Evolutionary conservation across 2,329 filamentous ascomycete genomes (phyloP).

Genomic region (Diplodia seriata): DNA sequence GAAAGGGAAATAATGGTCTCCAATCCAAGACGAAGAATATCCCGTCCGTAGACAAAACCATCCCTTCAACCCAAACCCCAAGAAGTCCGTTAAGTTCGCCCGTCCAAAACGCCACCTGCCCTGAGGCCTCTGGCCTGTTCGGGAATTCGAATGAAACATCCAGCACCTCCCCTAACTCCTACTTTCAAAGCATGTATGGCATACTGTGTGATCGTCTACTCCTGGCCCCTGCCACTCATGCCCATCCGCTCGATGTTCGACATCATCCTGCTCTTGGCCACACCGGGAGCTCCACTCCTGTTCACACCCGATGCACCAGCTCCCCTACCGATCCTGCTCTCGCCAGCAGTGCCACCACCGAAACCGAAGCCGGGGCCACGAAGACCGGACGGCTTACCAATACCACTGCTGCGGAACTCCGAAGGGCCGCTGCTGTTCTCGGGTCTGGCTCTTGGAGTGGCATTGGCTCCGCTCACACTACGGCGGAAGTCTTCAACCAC

Average conservation of each 20-base stretch:
- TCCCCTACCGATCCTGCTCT: conserved; percentile 38
- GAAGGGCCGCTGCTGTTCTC: conserved; percentile 13
- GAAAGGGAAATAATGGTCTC: neutral
- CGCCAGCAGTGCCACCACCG: conserved; percentile 23
- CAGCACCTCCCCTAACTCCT: neutral
- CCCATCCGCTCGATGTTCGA: conserved; percentile 90
- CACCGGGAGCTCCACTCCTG: conserved; percentile 10
- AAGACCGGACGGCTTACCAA: conserved; percentile 62
- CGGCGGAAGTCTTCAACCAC: conserved; percentile 55
- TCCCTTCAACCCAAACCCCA: neutral
- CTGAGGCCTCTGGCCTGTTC: neutral
- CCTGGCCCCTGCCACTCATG: conserved; percentile 40
- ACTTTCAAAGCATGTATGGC: neutral
- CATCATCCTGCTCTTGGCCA: conserved; percentile 75
- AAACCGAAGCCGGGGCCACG: conserved; percentile 63
- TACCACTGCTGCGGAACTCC: conserved; percentile 34
- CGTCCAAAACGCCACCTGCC: neutral
- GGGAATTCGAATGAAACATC: neutral
- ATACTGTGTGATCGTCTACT: neutral
- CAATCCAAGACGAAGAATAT: neutral
- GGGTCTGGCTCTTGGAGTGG: conserved; percentile 30
- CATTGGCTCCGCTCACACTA: conserved; percentile 52
- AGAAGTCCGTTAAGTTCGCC: neutral
- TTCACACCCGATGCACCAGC: conserved; percentile 34
- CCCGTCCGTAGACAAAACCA: conserved; percentile 4